These are phyloP conservation scores for Penicillium sp. DNA, from an alignment of 2,329 filamentous ascomycete species.

Conservation along the genomic window DNA sequence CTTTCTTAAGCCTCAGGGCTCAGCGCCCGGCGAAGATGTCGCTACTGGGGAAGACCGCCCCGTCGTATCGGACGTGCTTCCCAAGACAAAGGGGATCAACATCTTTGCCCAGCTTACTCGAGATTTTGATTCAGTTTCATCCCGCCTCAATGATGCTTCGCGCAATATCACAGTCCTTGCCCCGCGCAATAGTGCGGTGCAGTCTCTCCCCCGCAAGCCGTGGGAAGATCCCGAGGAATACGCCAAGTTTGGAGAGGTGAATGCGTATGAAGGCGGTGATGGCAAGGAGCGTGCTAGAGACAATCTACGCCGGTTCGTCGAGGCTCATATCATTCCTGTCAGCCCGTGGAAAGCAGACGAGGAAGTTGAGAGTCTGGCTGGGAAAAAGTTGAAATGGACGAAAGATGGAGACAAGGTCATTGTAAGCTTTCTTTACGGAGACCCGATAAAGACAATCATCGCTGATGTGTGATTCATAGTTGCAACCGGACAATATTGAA, in stretches of 20 bases:
- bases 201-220: slow-evolving; percentile 72
- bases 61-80: slow-evolving; percentile 77
- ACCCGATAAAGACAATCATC: neutral
- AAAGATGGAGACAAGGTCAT: slow-evolving; percentile 56
- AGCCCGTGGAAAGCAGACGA: slow-evolving; percentile 68
- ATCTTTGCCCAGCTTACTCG: slow-evolving; percentile 78
- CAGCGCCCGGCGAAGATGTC: slow-evolving; percentile 9
- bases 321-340: slow-evolving; percentile 70
- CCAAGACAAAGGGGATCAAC: slow-evolving; percentile 69
- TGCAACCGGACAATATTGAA: slow-evolving; percentile 70
- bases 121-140: slow-evolving; percentile 63
- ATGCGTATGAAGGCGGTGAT: slow-evolving; percentile 68
- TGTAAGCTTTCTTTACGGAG: slow-evolving; percentile 43
- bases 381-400: slow-evolving; percentile 77
- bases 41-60: slow-evolving; percentile 42
- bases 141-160: slow-evolving; percentile 60
- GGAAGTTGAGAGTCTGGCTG: slow-evolving; percentile 62
- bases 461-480: slow-evolving; percentile 20
- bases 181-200: slow-evolving; percentile 76
- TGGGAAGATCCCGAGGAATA: slow-evolving; percentile 66
- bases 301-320: slow-evolving; percentile 76
- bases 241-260: slow-evolving; percentile 51
- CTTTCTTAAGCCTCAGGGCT: slow-evolving; percentile 19
- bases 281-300: slow-evolving; percentile 69
- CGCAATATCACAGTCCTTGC: slow-evolving; percentile 80